These are phyloP conservation scores for Athelia psychrophila DNA, from an alignment of 1,284 basidiomycete genomes.

Conservation along the genomic window DNA sequence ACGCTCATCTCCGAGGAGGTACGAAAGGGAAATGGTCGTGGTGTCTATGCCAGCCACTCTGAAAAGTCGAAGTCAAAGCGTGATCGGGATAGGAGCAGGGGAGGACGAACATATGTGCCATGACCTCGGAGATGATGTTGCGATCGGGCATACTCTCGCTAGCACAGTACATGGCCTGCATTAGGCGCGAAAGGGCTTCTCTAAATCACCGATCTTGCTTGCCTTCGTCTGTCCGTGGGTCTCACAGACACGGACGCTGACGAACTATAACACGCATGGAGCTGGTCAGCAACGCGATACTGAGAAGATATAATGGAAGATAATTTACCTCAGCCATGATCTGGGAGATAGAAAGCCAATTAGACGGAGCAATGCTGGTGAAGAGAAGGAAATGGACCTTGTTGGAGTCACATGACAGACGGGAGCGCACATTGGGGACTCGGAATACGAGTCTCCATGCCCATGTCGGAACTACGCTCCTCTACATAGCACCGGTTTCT, in stretches of 20 bases:
- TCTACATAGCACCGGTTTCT: constrained; percentile 32
- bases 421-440: no score
- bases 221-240: constrained; percentile 53
- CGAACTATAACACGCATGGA: constrained; percentile 45
- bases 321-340: no score
- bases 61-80: constrained; percentile 70
- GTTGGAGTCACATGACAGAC: constrained; percentile 70
- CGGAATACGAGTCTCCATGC: constrained; percentile 72
- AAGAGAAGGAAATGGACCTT: no score
- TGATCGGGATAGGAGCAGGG: constrained; percentile 67
- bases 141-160: constrained; percentile 57
- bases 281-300: background rate
- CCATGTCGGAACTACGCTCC: constrained; percentile 63
- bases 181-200: constrained; percentile 63
- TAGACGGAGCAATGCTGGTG: constrained; percentile 66
- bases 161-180: constrained; percentile 54
- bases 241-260: constrained; percentile 48
- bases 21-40: no score
- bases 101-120: constrained; percentile 77
- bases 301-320: no score
- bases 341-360: no score
- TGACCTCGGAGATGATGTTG: constrained; percentile 71
- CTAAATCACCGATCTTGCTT: constrained; percentile 48
- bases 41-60: no score
- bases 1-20: no score